Evolutionary conservation across 306 rosid species (phyloP).

Genomic region (Albizia julibrissin): DNA sequence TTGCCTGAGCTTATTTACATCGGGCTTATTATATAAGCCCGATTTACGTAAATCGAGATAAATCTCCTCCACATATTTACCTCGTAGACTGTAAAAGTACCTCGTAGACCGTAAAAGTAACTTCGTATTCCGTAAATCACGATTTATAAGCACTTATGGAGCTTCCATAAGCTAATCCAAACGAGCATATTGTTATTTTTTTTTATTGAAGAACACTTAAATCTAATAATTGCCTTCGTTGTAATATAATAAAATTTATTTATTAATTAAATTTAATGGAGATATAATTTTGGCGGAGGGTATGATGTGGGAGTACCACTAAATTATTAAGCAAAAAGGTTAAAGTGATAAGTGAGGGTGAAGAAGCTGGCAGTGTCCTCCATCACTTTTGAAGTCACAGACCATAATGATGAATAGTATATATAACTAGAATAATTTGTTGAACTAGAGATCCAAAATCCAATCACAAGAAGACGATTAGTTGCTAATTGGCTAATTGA

Average conservation of each 20-base stretch:
- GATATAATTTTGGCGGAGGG: not conserved
- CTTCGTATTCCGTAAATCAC: no score
- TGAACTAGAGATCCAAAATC: not conserved
- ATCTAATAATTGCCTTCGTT: not conserved
- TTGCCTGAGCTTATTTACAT: no score
- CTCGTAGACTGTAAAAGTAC: no score
- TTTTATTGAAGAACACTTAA: not conserved
- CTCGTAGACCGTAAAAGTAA: no score
- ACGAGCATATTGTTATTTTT: not conserved
- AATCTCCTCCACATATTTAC: no score
- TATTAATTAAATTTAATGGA: not conserved
- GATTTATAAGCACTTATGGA: no score
- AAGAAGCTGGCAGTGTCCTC: not conserved
- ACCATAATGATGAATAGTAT: not conserved
- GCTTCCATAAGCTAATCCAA: no score
- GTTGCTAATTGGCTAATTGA: not conserved
- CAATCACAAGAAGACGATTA: conserved; percentile 33
- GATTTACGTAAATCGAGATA: no score
- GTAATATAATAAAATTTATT: not conserved
- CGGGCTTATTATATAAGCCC: no score
- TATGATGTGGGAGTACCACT: not conserved
- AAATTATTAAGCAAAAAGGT: not conserved
- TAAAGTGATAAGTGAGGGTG: not conserved
- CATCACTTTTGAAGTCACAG: not conserved
- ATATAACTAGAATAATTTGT: not conserved